Evolutionary conservation across 2,329 filamentous ascomycete genomes (phyloP), one percentile per base, ranked within the genome.

Genomic region (Aureobasidium subglaciale): DNA sequence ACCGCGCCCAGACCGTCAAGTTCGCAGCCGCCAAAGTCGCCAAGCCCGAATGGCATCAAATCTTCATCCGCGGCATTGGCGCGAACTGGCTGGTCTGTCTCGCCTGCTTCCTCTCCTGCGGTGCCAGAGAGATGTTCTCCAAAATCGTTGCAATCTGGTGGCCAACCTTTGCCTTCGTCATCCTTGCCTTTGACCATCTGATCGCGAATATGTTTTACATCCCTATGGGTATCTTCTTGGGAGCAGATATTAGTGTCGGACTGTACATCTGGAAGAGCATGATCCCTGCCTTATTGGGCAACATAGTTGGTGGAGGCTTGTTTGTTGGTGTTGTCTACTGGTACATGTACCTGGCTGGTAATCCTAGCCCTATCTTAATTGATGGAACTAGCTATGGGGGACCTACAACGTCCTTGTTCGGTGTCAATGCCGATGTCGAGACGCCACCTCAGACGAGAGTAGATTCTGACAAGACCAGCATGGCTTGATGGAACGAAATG

Each of bases 261-360:
- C 67, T 80, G 37, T 83, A 82, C 56, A 78, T 83, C 59, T 82
- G 78, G 77, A 81, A 82, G 62, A 76, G 73, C 1, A 74, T 81
- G 59, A 76, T 82, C 30, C 80, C 79, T 0, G 71, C 76, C 0
- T 59, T 75, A 2, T 59, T 82, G 2, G 79, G 79, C 0, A 82
- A 82, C 58, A 74, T 79, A 15, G 61, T 82, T 2, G 79, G 79
- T 0, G 80, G 79, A 2, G 71, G 68, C 0, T 38, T 80, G 2
- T 81, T 82, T 60, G 74, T 74, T n/a, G 78, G 74, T 5, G 71
- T 67, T 0, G 74, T 74, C 15, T 78, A 76, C 61, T 78, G 74
- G 75, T 78, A 77, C 55, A 63, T 78, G 18, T 59, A 58, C 38
- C 37, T 60, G 10, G 49, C 45, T 27, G 54, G 58, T 20, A 50